Conservation (phyloP, 257 asterid genomes). For the Petunia axillaris region DNA sequence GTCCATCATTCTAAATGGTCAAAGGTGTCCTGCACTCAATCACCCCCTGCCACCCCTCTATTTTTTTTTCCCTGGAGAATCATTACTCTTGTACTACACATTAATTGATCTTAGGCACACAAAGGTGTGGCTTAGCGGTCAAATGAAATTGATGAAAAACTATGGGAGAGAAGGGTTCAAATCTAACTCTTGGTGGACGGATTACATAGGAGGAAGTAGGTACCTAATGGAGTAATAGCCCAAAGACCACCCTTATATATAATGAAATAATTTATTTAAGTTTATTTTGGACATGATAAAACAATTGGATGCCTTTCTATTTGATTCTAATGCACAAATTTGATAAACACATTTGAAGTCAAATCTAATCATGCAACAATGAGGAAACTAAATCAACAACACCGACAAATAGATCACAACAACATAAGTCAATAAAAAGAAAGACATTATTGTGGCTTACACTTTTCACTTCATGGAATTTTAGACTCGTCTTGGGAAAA, state of each 20-base stretch:
- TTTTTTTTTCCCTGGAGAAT: background rate
- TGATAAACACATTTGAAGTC: background rate
- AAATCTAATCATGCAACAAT: background rate
- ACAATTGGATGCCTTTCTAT: background rate
- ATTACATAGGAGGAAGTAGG: no score
- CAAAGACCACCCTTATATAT: no score
- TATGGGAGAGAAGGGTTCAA: no score
- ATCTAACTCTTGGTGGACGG: no score
- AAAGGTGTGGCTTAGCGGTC: no score
- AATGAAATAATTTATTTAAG: background rate
- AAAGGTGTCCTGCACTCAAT: background rate
- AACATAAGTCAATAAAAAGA: background rate
- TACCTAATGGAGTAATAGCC: no score
- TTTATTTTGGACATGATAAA: background rate
- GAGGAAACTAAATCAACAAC: background rate
- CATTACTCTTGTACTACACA: background rate
- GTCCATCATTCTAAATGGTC: background rate
- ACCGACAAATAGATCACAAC: background rate
- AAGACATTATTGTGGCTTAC: background rate
- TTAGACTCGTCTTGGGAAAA: background rate
- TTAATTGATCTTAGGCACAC: background rate
- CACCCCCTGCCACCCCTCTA: no score
- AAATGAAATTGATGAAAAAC: no score
- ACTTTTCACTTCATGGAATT: constrained; percentile 17
- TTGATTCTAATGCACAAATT: background rate